phyloP scores from a whole-genome alignment of 192 early-diverging fungal genomes.

The Backusella psychrophila region DNA sequence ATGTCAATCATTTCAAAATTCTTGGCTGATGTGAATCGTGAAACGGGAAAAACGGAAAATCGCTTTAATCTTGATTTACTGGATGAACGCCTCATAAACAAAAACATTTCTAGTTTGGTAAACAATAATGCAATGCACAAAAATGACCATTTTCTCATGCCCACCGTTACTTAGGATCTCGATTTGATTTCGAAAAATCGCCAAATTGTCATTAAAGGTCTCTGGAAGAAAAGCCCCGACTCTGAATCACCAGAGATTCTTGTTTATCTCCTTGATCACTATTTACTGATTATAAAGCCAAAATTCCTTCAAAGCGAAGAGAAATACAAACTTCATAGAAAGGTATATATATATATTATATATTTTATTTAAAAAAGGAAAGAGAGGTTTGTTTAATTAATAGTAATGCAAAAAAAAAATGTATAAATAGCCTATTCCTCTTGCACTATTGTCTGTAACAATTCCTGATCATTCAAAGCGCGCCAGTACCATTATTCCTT shows the following conservation, averaged over 20 bases:
- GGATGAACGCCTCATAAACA: conserved; percentile 63
- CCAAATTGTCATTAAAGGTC: conserved; percentile 75
- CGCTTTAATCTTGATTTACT: conserved; percentile 78
- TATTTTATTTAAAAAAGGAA: conserved; percentile 11
- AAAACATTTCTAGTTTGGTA: conserved; percentile 24
- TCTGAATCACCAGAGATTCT: conserved; percentile 66
- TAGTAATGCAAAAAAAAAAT: not conserved
- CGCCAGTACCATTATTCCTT: conserved; percentile 27
- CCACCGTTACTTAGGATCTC: conserved; percentile 57
- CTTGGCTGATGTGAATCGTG: conserved; percentile 78
- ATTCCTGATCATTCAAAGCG: conserved; percentile 34
- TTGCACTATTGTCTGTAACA: conserved; percentile 65
- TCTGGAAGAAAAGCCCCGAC: conserved; percentile 61
- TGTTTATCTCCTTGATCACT: conserved; percentile 88
- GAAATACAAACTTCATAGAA: conserved; percentile 59
- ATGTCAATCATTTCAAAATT: conserved; percentile 72
- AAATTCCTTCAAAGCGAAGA: conserved; percentile 59
- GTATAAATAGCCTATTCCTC: conserved; percentile 74
- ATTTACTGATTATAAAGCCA: conserved; percentile 69
- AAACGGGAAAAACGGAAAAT: conserved; percentile 89
- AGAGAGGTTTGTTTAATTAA: not conserved
- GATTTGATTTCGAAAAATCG: conserved; percentile 68
- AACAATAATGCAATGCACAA: not conserved
- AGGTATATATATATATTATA: conserved; percentile 29
- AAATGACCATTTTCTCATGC: not conserved